These are phyloP conservation scores for Epichloe festucae DNA, from an alignment of 2,329 filamentous ascomycete species.

Conservation along the genomic window DNA sequence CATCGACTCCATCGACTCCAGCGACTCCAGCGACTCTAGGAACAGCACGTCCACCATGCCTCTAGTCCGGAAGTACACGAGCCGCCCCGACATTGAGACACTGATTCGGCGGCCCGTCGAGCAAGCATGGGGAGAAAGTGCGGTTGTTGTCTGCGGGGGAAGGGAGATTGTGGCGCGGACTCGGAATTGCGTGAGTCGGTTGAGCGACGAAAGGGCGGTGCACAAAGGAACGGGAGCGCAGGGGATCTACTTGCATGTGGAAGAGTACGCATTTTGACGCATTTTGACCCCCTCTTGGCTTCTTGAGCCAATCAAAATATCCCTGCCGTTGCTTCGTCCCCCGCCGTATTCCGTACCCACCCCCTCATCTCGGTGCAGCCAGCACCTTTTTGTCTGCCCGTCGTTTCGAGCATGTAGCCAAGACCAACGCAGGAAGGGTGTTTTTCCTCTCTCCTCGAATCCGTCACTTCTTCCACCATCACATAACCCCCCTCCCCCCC, in stretches of 20 bases:
- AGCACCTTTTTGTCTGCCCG: no score
- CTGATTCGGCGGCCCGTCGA: conserved; percentile 43
- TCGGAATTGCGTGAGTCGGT: conserved; percentile 39
- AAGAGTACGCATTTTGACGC: conserved; percentile 44
- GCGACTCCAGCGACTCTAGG: background rate
- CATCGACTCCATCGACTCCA: no score
- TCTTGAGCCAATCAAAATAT: no score
- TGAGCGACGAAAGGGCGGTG: conserved; percentile 49
- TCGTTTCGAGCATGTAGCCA: background rate
- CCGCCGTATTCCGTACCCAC: no score
- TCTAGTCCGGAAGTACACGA: conserved; percentile 29
- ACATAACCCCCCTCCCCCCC: background rate
- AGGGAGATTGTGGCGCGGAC: conserved; percentile 38
- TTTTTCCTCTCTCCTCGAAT: background rate
- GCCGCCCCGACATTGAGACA: conserved; percentile 35
- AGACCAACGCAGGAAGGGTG: background rate
- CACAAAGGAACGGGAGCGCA: conserved; percentile 53
- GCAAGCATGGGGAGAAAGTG: conserved; percentile 46
- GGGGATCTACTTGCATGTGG: conserved; percentile 46
- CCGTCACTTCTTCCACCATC: background rate
- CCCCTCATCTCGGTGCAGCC: no score
- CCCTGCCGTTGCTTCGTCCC: no score
- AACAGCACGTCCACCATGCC: conserved; percentile 11
- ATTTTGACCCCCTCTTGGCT: conserved; percentile 21
- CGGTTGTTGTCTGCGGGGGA: conserved; percentile 47